These are phyloP conservation scores for Chalaropsis thielavioides DNA, from an alignment of 2,329 filamentous ascomycete species.

Conservation along the genomic window DNA sequence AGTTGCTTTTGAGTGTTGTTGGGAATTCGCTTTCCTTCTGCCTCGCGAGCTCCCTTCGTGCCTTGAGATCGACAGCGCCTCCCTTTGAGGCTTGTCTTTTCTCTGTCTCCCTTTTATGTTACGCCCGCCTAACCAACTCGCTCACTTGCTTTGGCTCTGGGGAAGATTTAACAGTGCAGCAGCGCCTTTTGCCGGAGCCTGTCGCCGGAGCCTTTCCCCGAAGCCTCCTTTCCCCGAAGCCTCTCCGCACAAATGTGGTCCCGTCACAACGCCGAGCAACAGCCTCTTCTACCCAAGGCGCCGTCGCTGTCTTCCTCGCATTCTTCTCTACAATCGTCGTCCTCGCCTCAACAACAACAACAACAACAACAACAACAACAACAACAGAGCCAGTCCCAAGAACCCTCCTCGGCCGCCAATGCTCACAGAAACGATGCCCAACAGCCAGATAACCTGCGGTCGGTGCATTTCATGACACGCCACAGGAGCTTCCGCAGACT, in stretches of 20 bases:
- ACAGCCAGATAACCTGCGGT: not conserved
- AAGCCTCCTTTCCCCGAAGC: not conserved
- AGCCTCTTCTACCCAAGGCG: slow-evolving; percentile 2
- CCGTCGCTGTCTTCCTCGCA: not conserved
- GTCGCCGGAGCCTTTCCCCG: not conserved
- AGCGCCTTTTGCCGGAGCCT: not conserved
- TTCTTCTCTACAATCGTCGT: not conserved
- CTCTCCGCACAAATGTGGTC: not conserved
- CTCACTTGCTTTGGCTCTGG: not conserved
- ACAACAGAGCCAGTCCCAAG: not conserved
- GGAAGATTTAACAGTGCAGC: not conserved
- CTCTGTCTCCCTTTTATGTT: not conserved
- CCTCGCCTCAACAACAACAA: not conserved
- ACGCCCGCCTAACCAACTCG: not conserved
- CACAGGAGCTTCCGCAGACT: slow-evolving; percentile 9
- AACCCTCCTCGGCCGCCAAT: not conserved
- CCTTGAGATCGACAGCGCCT: not conserved
- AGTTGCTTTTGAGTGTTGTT: not conserved
- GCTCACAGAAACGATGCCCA: not conserved
- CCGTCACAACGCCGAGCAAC: not conserved
- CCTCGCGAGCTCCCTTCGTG: not conserved
- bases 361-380: not conserved
- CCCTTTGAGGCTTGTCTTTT: not conserved
- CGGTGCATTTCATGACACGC: slow-evolving; percentile 7
- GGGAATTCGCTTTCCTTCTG: not conserved